phyloP scores from a whole-genome alignment of 768 basidiomycete genomes.

The Filobasidium wieringae region DNA sequence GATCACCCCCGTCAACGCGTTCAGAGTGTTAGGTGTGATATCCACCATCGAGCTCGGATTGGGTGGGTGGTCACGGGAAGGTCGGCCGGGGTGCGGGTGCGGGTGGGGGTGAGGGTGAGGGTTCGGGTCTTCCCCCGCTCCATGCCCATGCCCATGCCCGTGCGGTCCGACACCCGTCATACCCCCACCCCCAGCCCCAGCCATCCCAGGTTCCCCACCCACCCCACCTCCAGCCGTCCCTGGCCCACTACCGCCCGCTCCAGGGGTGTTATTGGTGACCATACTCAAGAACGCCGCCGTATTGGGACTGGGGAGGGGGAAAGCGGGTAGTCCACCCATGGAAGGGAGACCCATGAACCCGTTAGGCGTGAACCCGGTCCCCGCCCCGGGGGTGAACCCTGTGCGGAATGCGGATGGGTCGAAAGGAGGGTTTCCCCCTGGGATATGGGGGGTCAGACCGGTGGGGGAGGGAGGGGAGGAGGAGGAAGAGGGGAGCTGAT shows the following conservation, averaged over 20 bases:
- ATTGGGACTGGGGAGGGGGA: slow-evolving; percentile 70
- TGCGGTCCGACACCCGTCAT: neutral
- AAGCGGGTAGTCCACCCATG: slow-evolving; percentile 32
- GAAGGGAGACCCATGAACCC: slow-evolving; percentile 43
- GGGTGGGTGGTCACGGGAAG: slow-evolving; percentile 23
- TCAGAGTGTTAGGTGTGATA: slow-evolving; percentile 61
- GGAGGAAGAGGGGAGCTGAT: slow-evolving; percentile 2
- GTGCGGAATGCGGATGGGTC: slow-evolving; percentile 61
- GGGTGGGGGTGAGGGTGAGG: too few species aligned
- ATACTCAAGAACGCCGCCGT: slow-evolving; percentile 87
- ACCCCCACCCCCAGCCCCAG: neutral
- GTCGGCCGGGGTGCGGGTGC: slow-evolving; percentile 10
- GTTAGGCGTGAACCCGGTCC: slow-evolving; percentile 70
- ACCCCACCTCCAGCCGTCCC: too few species aligned
- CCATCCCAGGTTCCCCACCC: too few species aligned
- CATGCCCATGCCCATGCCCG: neutral
- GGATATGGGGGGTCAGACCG: slow-evolving; percentile 4
- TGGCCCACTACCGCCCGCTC: neutral
- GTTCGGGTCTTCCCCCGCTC: neutral
- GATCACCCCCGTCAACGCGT: slow-evolving; percentile 67
- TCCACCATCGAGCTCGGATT: slow-evolving; percentile 10
- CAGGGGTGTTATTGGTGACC: slow-evolving; percentile 55
- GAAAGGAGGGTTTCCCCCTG: slow-evolving; percentile 43
- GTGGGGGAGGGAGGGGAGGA: neutral
- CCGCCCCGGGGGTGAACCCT: slow-evolving; percentile 59